Evolutionary conservation across 306 rosid species (phyloP).

Genomic region (Inga oerstediana): DNA sequence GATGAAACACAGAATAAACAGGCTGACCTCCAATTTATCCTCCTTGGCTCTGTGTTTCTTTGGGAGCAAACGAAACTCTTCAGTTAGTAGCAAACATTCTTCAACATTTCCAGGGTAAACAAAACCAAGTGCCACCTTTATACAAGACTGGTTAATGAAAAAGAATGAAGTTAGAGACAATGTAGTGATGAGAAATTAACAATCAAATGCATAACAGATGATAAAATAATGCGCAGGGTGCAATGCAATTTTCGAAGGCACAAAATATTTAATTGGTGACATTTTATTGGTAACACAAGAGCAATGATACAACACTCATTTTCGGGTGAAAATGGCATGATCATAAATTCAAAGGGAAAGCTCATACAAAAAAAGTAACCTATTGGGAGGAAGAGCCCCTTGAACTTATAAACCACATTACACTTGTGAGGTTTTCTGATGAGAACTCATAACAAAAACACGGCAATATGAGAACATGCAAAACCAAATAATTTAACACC

Average conservation of each 20-base stretch:
- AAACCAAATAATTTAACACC: background rate
- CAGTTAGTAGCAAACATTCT: constrained; percentile 66
- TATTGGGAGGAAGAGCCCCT: too few species aligned
- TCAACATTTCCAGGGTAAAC: constrained; percentile 75
- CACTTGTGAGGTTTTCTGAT: too few species aligned
- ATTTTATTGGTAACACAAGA: background rate
- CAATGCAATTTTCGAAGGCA: background rate
- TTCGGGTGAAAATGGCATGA: too few species aligned
- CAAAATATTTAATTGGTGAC: background rate
- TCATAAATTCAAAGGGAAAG: too few species aligned
- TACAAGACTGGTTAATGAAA: constrained; percentile 62
- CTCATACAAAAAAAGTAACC: too few species aligned
- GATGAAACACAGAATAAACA: constrained; percentile 11
- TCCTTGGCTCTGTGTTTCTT: too few species aligned
- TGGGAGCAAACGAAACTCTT: constrained; percentile 75
- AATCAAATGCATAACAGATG: background rate
- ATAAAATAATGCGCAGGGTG: background rate
- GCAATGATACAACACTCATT: background rate
- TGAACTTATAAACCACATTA: too few species aligned
- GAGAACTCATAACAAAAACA: background rate
- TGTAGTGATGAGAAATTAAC: constrained; percentile 11
- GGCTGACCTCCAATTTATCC: constrained; percentile 67
- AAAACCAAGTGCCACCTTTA: constrained; percentile 75
- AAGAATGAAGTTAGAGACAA: constrained; percentile 14
- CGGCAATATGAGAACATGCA: background rate